Evolutionary conservation across 2,329 filamentous ascomycete species (phyloP).

Genomic region (Claviceps paspali): DNA sequence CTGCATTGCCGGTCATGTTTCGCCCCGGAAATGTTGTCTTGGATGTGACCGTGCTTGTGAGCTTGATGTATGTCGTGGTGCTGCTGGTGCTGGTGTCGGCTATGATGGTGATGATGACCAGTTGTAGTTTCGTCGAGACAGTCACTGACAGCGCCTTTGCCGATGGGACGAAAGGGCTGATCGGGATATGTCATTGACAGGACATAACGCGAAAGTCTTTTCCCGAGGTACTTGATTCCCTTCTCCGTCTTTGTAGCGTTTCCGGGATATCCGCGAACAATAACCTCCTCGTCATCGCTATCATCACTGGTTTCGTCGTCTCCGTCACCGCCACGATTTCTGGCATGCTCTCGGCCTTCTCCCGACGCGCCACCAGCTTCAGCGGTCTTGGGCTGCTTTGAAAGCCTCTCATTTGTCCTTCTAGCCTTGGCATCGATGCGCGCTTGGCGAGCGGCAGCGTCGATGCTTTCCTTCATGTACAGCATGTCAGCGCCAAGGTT

Average conservation of each 20-base stretch:
- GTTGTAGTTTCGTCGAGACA: constrained; percentile 25
- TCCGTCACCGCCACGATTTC: neutral
- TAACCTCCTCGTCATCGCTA: constrained; percentile 66
- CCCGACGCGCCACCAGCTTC: constrained; percentile 5
- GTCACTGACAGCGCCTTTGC: constrained; percentile 33
- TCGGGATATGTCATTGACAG: constrained; percentile 85
- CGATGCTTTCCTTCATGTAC: constrained; percentile 93
- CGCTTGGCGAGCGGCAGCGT: constrained; percentile 62
- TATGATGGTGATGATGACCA: constrained; percentile 15
- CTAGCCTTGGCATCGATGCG: constrained; percentile 52
- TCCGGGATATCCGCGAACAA: constrained; percentile 78
- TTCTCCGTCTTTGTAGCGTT: constrained; percentile 86
- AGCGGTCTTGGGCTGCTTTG: constrained; percentile 11
- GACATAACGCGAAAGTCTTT: constrained; percentile 82
- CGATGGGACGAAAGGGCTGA: constrained; percentile 64
- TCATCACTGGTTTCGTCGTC: constrained; percentile 29
- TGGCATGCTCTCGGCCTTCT: constrained; percentile 7
- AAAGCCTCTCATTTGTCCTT: constrained; percentile 32
- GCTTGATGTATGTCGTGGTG: constrained; percentile 30
- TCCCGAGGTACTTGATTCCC: constrained; percentile 93
- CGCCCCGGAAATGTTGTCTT: constrained; percentile 36
- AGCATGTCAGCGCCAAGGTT: constrained; percentile 95
- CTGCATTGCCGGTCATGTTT: constrained; percentile 32
- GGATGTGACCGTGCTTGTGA: constrained; percentile 48
- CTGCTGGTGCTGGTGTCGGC: constrained; percentile 24